These are phyloP conservation scores for Trypanosoma congolense DNA, from an alignment of 208 protist species.

Conservation along the genomic window DNA sequence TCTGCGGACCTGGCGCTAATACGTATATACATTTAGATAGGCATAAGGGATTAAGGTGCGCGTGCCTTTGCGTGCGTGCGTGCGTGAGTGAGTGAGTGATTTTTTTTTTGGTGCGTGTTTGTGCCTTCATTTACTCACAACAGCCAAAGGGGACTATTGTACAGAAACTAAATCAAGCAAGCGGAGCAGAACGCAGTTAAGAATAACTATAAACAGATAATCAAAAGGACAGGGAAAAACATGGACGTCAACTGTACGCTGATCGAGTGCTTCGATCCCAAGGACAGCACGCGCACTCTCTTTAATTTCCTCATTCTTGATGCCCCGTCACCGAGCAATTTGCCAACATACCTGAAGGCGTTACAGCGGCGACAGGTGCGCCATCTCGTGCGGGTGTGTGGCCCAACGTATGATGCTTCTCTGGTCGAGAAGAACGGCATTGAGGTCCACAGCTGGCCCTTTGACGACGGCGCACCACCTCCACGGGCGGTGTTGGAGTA, in stretches of 20 bases:
- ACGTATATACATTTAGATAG: too few relatives aligned
- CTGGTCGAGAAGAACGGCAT: conserved; percentile 66
- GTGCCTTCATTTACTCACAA: too few relatives aligned
- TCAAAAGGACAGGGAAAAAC: too few relatives aligned
- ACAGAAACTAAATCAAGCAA: too few relatives aligned
- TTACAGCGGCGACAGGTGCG: conserved; percentile 68
- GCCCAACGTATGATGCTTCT: conserved; percentile 72
- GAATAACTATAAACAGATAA: too few relatives aligned
- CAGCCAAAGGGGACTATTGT: not conserved
- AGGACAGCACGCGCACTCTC: conserved; percentile 28
- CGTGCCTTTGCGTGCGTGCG: too few relatives aligned
- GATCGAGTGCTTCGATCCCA: conserved; percentile 67
- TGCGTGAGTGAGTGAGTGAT: too few relatives aligned
- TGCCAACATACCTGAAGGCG: conserved; percentile 89
- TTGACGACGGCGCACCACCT: conserved; percentile 88
- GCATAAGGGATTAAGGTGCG: too few relatives aligned
- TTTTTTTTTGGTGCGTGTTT: too few relatives aligned
- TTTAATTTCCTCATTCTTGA: conserved; percentile 87
- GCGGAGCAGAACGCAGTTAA: too few relatives aligned
- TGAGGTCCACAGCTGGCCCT: conserved; percentile 84
- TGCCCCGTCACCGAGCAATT: conserved; percentile 75
- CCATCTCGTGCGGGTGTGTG: conserved; percentile 85
- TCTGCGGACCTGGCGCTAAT: too few relatives aligned
- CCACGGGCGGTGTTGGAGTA: conserved; percentile 66
- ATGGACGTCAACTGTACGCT: conserved; percentile 86